A percentile compares a stretch with the other conserved stretches of the same genome.
Conservation (phyloP, 2,329 filamentous ascomycete genomes). For the Thermoascus crustaceus region DNA sequence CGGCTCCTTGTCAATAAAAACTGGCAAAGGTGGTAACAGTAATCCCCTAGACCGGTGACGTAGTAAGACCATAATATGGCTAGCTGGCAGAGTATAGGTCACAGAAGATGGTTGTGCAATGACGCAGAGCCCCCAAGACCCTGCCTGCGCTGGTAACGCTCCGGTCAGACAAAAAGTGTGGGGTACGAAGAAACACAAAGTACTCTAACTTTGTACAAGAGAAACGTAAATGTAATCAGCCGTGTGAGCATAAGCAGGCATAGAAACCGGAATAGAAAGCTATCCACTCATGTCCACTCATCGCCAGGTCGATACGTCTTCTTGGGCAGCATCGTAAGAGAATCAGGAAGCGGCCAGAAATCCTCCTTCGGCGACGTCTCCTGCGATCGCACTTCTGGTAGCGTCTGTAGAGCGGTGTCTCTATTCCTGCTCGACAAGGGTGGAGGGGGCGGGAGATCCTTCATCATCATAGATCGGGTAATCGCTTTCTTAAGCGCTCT, state of each 20-base stretch:
- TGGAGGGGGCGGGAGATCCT: not conserved
- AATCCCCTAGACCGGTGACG: no score
- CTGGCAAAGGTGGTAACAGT: no score
- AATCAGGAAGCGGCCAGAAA: not conserved
- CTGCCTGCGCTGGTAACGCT: no score
- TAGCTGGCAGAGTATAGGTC: no score
- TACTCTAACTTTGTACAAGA: constrained; percentile 2
- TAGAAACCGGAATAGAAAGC: not conserved
- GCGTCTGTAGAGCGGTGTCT: not conserved
- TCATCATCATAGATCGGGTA: not conserved
- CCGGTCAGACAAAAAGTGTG: no score
- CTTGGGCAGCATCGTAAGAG: not conserved
- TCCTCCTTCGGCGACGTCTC: not conserved
- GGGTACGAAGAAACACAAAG: not conserved
- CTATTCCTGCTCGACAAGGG: not conserved
- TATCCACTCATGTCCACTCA: not conserved
- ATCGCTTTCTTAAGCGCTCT: not conserved
- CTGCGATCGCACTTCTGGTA: not conserved
- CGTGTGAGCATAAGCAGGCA: not conserved
- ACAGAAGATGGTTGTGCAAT: no score
- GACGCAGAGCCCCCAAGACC: no score
- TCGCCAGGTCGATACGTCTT: not conserved
- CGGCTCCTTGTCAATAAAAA: no score
- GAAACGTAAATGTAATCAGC: not conserved
- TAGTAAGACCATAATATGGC: no score